phyloP scores from a whole-genome alignment of 2,329 filamentous ascomycete genomes.

The Aspergillus melleus region DNA sequence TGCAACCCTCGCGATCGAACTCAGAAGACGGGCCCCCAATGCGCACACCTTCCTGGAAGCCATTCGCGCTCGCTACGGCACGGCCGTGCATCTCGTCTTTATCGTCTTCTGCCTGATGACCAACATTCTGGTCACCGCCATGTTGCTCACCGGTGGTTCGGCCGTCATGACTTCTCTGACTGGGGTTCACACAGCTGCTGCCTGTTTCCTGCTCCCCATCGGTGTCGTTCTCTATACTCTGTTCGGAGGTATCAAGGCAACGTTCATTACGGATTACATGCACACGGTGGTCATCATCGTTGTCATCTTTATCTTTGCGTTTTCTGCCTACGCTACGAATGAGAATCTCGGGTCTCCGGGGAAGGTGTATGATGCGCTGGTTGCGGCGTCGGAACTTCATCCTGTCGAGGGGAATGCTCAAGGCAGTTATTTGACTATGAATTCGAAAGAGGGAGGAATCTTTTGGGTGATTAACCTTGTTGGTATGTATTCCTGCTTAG shows the following conservation, averaged over 20 bases:
- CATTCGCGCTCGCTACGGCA: constrained; percentile 77
- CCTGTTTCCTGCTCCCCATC: constrained; percentile 78
- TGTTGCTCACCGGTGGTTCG: constrained; percentile 82
- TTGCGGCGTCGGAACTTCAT: constrained; percentile 65
- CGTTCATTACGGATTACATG: constrained; percentile 81
- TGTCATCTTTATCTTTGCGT: constrained; percentile 82
- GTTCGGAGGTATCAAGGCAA: constrained; percentile 77
- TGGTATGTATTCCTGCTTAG: constrained; percentile 64
- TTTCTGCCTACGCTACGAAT: constrained; percentile 77
- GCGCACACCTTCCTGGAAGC: constrained; percentile 84
- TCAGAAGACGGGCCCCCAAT: constrained; percentile 84
- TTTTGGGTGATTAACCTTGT: constrained; percentile 92
- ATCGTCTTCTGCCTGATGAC: constrained; percentile 80
- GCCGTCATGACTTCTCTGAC: constrained; percentile 72
- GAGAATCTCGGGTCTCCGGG: constrained; percentile 71
- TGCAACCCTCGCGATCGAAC: constrained; percentile 83
- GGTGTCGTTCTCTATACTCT: constrained; percentile 80
- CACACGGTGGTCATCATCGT: constrained; percentile 75
- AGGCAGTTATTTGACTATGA: constrained; percentile 86
- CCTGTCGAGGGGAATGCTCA: constrained; percentile 77
- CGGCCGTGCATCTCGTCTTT: constrained; percentile 71
- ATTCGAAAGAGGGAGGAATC: constrained; percentile 74
- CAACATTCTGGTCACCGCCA: constrained; percentile 83
- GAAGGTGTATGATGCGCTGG: constrained; percentile 75
- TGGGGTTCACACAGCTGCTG: constrained; percentile 74